Evolutionary conservation across 352 stramenopile genomes (phyloP), one percentile per base, ranked within the genome.

Genomic region (Aphanomyces invadans): DNA sequence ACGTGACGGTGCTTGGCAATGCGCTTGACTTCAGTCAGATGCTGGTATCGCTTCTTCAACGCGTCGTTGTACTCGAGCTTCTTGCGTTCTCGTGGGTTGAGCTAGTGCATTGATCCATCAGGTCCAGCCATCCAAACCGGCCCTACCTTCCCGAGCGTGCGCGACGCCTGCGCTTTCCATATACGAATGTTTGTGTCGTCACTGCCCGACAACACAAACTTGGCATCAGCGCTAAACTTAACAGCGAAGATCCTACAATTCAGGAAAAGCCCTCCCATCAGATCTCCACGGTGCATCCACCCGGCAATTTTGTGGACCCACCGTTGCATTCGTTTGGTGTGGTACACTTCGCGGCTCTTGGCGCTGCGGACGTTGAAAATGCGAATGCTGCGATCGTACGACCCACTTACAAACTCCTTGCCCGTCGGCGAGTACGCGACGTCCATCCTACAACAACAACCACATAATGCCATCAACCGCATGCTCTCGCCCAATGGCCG

Each of bases 171-270:
- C 2, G 96, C 88, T 76, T 99, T 99, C 97, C 97, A 99, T 64
- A 99, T 94, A 55, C 97, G 88, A 33, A 99, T 81, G 76, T 99
- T 99, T 31, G 95, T 99, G 80, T 99, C 97, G 75, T 99, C 97
- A 80, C 88, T 98, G 56, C 97, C 97, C 15, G 91, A 98, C 10
- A 99, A 74, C 49, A 99, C 88, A 74, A 98, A 99, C 71, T 97
- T 98, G 62, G 85, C 62, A 69, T 94, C 85, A 70, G 84, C 83
- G 48, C 81, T 94, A 62, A 94, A 92, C 74, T 90, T 88, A 73
- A 92, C 83, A 33, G 80, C 88, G 70, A 91, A 92, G 60, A 94
- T 90, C 21, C 49, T 57, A 57, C 46, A 21, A n/a, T n/a, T n/a
- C 79, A 87, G 45, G 17, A 53, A 21, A 61, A 2, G 36, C 3